Conservation (phyloP, 2,329 filamentous ascomycete genomes). For the Scedosporium dehoogii region DNA sequence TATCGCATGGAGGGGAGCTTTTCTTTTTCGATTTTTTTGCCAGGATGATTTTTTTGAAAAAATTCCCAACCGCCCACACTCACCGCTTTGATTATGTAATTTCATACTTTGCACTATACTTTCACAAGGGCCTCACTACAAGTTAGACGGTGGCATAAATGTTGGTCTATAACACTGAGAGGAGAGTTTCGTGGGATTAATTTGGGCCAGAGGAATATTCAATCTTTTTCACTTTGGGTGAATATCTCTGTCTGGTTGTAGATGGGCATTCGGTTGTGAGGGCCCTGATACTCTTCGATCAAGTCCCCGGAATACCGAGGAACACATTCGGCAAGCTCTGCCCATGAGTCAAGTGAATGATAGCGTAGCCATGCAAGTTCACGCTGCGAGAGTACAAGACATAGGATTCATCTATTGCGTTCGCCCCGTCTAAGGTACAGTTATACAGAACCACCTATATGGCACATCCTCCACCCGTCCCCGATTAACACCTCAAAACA, state of each 20-base stretch:
- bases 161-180: too few relatives aligned
- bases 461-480: constrained; percentile 15
- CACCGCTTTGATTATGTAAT: constrained; percentile 1
- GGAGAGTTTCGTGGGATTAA: too few relatives aligned
- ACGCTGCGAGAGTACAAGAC: neutral
- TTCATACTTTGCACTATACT: neutral
- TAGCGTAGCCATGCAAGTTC: neutral
- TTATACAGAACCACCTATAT: constrained; percentile 28
- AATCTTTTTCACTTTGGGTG: too few relatives aligned
- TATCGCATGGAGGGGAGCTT: neutral
- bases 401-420: constrained; percentile 24
- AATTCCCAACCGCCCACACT: neutral
- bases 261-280: too few relatives aligned
- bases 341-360: too few relatives aligned
- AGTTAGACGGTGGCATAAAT: too few relatives aligned
- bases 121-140: neutral
- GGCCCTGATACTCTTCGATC: too few relatives aligned
- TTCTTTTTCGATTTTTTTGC: neutral
- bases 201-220: too few relatives aligned
- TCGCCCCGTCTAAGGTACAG: constrained; percentile 26
- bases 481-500: neutral
- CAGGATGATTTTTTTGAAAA: neutral
- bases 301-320: too few relatives aligned
- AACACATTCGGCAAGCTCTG: too few relatives aligned
- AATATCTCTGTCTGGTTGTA: too few relatives aligned